Base-by-base conservation (phyloP, 129 eudicot genomes). In the Flaveria robusta region DNA sequence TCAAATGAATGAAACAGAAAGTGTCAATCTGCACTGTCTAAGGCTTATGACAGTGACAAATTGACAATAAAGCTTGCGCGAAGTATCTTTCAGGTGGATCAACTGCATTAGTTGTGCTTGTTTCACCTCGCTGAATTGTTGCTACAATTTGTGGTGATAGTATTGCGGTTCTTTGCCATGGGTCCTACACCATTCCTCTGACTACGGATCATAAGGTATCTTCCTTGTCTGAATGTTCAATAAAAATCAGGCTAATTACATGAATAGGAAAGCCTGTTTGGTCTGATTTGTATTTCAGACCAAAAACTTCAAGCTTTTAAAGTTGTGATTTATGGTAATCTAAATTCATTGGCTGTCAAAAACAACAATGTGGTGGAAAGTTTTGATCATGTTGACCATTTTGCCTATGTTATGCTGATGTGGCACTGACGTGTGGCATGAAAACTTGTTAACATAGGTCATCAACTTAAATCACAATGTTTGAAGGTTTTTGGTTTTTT, bases 131-230 rank as follows among this genome's bases (percentile, higher is more conserved):
- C 49, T 79, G 52, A 50, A 79, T 72, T 34, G 49, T 72, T 72
- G 74, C 68, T 63, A 69, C 83, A 45, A 73, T 66, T 31, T 80
- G 83, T 18, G 83, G 83, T 43, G 83, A 80, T 56, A 73, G 79
- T 43, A 55, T 79, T 70, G 83, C 65, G 1, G 23, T 80, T 74
- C 79, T 80, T 66, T 68, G 67, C 14, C 62, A 1, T 34, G 7
- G 39, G 0, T 34, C 39, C 39, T 34, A 34, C 39, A 5, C 39
- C 39, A 34, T 34, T 34, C 39, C 39, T 34, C 39, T 34, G 39
- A 34, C 39, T 34, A 34, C 39, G 5, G 39, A 34, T 29, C 34
- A 29, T 5, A 4, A 34, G 39, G 8, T 34, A 6, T 34, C 39
- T 34, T 34, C 1, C 7, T 34, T 34, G 7, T 34, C 8, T 34